Evolutionary conservation across 2,329 filamentous ascomycete species (phyloP).

Genomic region (Triangularia verruculosa): DNA sequence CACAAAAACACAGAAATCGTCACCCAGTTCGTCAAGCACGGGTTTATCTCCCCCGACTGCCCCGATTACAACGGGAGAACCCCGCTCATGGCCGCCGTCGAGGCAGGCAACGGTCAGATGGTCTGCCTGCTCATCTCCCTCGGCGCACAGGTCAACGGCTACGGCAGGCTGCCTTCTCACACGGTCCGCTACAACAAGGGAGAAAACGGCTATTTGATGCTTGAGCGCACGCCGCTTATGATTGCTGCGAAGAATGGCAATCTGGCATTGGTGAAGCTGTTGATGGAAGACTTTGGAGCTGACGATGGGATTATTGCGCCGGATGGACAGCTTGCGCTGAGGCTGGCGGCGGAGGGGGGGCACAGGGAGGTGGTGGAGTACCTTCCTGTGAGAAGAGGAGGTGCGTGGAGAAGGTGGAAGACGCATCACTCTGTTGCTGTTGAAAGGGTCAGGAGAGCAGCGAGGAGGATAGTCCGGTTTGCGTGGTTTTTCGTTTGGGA

Average conservation of each 20-base stretch:
- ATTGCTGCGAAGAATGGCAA: slow-evolving; percentile 41
- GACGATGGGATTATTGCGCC: slow-evolving; percentile 44
- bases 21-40: slow-evolving; percentile 31
- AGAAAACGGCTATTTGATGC: slow-evolving; percentile 24
- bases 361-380: slow-evolving; percentile 44
- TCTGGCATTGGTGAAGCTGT: slow-evolving; percentile 40
- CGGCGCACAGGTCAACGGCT: slow-evolving; percentile 36
- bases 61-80: slow-evolving; percentile 31
- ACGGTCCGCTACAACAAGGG: background rate
- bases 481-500: slow-evolving; percentile 31
- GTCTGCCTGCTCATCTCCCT: slow-evolving; percentile 35
- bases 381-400: slow-evolving; percentile 39
- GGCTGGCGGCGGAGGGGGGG: slow-evolving; percentile 41
- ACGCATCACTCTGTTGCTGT: slow-evolving; percentile 33
- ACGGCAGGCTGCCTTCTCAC: slow-evolving; percentile 18
- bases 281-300: slow-evolving; percentile 40
- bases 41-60: slow-evolving; percentile 40
- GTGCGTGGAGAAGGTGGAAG: slow-evolving; percentile 39
- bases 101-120: slow-evolving; percentile 31
- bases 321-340: slow-evolving; percentile 45
- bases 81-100: slow-evolving; percentile 38
- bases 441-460: slow-evolving; percentile 26
- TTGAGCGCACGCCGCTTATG: slow-evolving; percentile 43
- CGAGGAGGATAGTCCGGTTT: slow-evolving; percentile 27
- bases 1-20: slow-evolving; percentile 31